Percentiles rank a stretch among this genome's conserved stretches.
These are phyloP conservation scores for Kurtzmaniella fragi DNA, from an alignment of 805 yeast species.

Conservation along the genomic window DNA sequence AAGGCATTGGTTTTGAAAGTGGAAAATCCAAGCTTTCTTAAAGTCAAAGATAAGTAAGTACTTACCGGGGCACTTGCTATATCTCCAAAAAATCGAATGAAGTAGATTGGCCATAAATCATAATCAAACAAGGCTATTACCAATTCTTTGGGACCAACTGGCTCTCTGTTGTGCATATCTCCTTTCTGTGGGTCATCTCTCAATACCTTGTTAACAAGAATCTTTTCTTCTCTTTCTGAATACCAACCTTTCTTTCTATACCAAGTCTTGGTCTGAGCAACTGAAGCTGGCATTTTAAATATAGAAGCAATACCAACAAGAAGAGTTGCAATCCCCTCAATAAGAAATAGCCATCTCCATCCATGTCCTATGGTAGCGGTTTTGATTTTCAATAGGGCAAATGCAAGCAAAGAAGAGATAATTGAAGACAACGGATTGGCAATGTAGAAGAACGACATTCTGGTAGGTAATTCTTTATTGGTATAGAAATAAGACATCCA, in stretches of 20 bases:
- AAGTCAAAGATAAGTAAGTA: constrained; percentile 42
- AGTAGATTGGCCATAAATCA: constrained; percentile 24
- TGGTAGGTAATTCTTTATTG: constrained; percentile 49
- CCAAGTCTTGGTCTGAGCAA: constrained; percentile 47
- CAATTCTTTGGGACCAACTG: constrained; percentile 15
- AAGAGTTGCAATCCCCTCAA: constrained; percentile 59
- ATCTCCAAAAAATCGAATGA: constrained; percentile 33
- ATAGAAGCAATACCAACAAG: constrained; percentile 43
- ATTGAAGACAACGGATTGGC: constrained; percentile 40
- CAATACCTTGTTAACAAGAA: constrained; percentile 20
- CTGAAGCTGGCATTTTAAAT: constrained; percentile 51
- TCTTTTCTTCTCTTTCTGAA: constrained; percentile 20
- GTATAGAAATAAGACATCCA: constrained; percentile 68
- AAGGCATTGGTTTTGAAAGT: constrained; percentile 49
- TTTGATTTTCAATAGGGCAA: constrained; percentile 13
- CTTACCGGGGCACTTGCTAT: constrained; percentile 13
- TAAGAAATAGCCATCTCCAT: constrained; percentile 64
- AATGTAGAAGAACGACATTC: constrained; percentile 57
- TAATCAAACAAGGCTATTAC: constrained; percentile 13
- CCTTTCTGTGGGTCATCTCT: constrained; percentile 27
- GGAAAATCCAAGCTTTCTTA: constrained; percentile 46
- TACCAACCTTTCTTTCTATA: constrained; percentile 42
- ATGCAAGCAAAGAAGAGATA: constrained; percentile 14
- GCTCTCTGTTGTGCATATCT: constrained; percentile 24
- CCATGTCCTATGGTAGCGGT: constrained; percentile 12